Evolutionary conservation across 108 stramenopile genomes (phyloP), one percentile per base, ranked within the genome.

Genomic region (Mayamaea pseudoterrestris): DNA sequence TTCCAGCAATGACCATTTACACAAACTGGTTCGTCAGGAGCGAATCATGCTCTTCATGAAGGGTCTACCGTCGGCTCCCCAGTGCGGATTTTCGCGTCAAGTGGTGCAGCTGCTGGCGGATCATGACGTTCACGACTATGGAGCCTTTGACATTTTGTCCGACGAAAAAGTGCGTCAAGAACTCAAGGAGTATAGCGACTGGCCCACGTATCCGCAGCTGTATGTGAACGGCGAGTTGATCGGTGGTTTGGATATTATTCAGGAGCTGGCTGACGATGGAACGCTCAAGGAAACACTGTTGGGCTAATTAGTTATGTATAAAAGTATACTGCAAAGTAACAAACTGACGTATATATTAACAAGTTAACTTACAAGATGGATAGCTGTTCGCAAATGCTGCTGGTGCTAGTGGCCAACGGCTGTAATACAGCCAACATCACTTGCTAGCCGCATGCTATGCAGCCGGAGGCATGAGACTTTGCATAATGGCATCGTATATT

Each of bases 11-110:
- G 86, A 20, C 60, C 91, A 22, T 50, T 73, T 42, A 39, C 35
- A 8, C 44, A 96, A 13, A 67, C 91, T 26, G 53, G 51, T 13
- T 66, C 64, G 9, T 56, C 78, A 3, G 68, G 66, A 20, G 90
- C n/a, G n/a, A n/a, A n/a, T 90, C 25, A 89, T 98, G 83, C 48
- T 98, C 4, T 98, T 98, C 51, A 92, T 96, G 74, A 98, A 98
- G 60, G 97, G 97, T 11, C 52, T 42, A 0, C 97, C 95, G 16
- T 45, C 44, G 20, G 69, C 64, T 17, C 94, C 94, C 2, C 68
- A 73, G 17, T 98, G 97, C 55, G 94, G 94, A 5, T 98, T 98
- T 65, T 94, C 93, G 37, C 80, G 90, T 13, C 76, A 89, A 58
- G 76, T 86, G 13, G 78, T 93, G 14, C 82, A 76, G 35, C 36